Conservation (phyloP, 1,284 basidiomycete genomes). For the Sutorius eximius region DNA sequence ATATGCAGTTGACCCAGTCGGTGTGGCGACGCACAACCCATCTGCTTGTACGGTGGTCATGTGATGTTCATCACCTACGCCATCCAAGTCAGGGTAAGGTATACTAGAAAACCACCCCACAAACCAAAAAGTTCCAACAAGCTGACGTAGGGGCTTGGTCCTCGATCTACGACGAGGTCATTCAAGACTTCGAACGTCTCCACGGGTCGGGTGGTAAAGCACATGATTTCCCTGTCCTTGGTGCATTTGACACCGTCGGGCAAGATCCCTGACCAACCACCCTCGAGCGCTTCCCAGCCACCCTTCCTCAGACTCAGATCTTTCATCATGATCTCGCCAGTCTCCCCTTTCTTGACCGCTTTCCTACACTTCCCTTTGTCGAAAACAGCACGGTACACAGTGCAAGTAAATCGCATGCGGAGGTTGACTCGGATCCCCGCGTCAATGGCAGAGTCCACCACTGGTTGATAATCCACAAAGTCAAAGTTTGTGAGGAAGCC, state of each 20-base stretch:
- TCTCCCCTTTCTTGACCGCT: slow-evolving; percentile 88
- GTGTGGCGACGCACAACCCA: slow-evolving; percentile 93
- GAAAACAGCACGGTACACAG: slow-evolving; percentile 89
- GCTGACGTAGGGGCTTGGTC: slow-evolving; percentile 97
- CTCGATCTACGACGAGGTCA: slow-evolving; percentile 96
- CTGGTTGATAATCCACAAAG: slow-evolving; percentile 83
- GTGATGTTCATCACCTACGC: slow-evolving; percentile 93
- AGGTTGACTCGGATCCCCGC: slow-evolving; percentile 96
- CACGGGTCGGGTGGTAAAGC: slow-evolving; percentile 91
- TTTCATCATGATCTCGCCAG: slow-evolving; percentile 93
- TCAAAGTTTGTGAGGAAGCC: slow-evolving; percentile 99
- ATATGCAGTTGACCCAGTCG: slow-evolving; percentile 98
- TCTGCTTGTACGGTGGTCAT: slow-evolving; percentile 99
- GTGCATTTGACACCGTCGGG: slow-evolving; percentile 43
- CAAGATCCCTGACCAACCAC: slow-evolving; percentile 52
- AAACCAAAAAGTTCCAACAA: slow-evolving; percentile 93
- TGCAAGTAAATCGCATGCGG: slow-evolving; percentile 99
- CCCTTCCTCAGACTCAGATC: slow-evolving; percentile 82
- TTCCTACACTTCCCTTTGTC: slow-evolving; percentile 70
- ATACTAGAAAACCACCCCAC: slow-evolving; percentile 23
- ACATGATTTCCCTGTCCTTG: slow-evolving; percentile 97
- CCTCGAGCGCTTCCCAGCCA: slow-evolving; percentile 94
- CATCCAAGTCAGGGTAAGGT: slow-evolving; percentile 8
- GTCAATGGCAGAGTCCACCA: slow-evolving; percentile 90
- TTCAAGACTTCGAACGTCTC: slow-evolving; percentile 99